Base-by-base conservation (phyloP, 192 early-diverging fungal species). In the Backusella psychrophila region DNA sequence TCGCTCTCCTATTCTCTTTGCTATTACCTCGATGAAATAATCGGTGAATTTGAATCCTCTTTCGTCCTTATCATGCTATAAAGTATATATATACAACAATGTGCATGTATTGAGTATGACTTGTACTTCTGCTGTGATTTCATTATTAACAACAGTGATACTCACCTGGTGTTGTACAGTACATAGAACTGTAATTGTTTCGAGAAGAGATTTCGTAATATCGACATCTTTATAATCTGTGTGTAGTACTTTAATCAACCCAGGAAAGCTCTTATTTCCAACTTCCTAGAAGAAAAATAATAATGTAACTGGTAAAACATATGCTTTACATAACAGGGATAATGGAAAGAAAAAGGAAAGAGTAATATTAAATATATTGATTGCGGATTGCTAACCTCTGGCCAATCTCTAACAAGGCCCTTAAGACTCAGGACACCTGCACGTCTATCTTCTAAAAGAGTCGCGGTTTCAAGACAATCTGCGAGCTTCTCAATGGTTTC, bases 391-490 rank as follows among this genome's bases (percentile, higher is more conserved):
- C 38, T 41, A 84, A 93, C 93, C 84, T 85, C 79, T 69, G 88
- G 90, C 89, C 93, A 97, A 63, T 98, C 94, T 59, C 93, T 83
- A 8, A 94, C 89, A 38, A 97, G 87, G 2, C 94, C 94, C 74
- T 96, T 96, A 69, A 99, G 83, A 7, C 93, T 90, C 23, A 93
- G 88, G 14, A 97, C 93, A 1, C 93, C 94, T 6, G 96, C 94
- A 35, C 96, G 81, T 65, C 94, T 83, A 86, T 99, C 98, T 78
- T 99, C 98, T 33, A 95, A 80, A 26, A 98, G 85, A 9, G 94
- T 96, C 17, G 94, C 90, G 66, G 95, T 89, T 69, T 87, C 89
- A 35, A 94, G 91, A 65, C 95, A 87, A 78, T 97, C 96, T 39
- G 90, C 91, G 72, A 98, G 85, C 76, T 89, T 91, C 74, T 92